Evolutionary conservation across 2,329 filamentous ascomycete species (phyloP).

Genomic region (Diaporthe vaccinii): DNA sequence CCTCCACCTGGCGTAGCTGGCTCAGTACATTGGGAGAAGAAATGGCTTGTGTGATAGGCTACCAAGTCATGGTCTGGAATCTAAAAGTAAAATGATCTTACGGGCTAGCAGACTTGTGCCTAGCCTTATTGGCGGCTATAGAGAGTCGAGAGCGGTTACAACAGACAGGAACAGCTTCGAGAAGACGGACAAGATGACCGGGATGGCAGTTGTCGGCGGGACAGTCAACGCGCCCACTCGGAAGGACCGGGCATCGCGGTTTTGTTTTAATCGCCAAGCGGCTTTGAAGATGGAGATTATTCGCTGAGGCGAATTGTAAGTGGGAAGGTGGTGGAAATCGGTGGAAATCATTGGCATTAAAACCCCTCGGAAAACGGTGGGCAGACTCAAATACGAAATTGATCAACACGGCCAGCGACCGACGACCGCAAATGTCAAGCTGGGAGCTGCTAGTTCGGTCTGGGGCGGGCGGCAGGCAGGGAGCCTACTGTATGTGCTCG

Average conservation of each 20-base stretch:
- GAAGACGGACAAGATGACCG: not conserved
- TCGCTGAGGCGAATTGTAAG: slow-evolving; percentile 14
- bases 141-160: not conserved
- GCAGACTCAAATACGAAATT: slow-evolving; percentile 26
- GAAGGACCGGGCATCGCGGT: slow-evolving; percentile 10
- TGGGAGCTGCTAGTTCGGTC: not conserved
- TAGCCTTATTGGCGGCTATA: not conserved
- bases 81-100: not conserved
- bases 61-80: too few relatives aligned
- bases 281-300: not conserved
- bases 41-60: not conserved
- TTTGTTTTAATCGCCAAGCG: slow-evolving; percentile 2
- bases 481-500: not conserved
- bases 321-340: slow-evolving; percentile 23
- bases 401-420: slow-evolving; percentile 17
- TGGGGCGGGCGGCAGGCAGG: not conserved
- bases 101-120: not conserved
- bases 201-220: not conserved
- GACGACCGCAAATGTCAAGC: slow-evolving; percentile 4
- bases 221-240: not conserved
- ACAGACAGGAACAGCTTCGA: not conserved
- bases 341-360: slow-evolving; percentile 23
- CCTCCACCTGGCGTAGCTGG: not conserved
- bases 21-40: not conserved
- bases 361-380: slow-evolving; percentile 14